These are phyloP conservation scores for Geotrichum europaeum DNA, from an alignment of 1,139 yeast species.

Conservation along the genomic window DNA sequence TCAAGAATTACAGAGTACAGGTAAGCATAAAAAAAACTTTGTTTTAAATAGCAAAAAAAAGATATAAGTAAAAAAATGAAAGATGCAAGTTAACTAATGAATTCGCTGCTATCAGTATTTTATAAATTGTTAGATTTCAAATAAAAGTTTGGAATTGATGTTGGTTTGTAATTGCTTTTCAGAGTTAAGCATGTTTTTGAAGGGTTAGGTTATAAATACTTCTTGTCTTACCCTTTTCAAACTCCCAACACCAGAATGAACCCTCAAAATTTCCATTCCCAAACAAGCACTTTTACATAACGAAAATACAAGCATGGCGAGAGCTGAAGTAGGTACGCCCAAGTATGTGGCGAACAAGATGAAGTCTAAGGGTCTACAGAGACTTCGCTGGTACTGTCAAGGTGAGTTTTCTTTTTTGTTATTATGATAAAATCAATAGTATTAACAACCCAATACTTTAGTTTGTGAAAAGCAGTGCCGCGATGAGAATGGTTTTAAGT, in stretches of 20 bases:
- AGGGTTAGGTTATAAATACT: neutral
- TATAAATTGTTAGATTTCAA: neutral
- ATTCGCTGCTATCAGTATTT: neutral
- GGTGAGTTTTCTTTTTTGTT: neutral
- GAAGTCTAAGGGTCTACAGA: slow-evolving; percentile 80
- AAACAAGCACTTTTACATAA: neutral
- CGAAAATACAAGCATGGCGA: slow-evolving; percentile 39
- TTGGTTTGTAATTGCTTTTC: neutral
- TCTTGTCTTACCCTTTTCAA: neutral
- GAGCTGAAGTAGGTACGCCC: slow-evolving; percentile 77
- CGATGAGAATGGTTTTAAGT: slow-evolving; percentile 90
- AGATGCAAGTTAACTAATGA: neutral
- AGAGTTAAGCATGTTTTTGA: neutral
- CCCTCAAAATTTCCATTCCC: neutral
- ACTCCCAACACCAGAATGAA: neutral
- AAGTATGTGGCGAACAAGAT: slow-evolving; percentile 70
- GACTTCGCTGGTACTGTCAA: slow-evolving; percentile 84
- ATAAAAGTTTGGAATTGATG: too few relatives aligned
- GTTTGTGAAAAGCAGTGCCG: slow-evolving; percentile 88
- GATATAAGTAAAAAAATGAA: too few relatives aligned
- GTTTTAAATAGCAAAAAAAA: too few relatives aligned
- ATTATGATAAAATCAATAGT: neutral
- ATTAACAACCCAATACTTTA: neutral
- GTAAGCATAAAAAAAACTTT: too few relatives aligned
- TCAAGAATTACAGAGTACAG: too few relatives aligned